These are phyloP conservation scores for Penicillium argentinense DNA, from an alignment of 495 filamentous ascomycete species.

Conservation along the genomic window DNA sequence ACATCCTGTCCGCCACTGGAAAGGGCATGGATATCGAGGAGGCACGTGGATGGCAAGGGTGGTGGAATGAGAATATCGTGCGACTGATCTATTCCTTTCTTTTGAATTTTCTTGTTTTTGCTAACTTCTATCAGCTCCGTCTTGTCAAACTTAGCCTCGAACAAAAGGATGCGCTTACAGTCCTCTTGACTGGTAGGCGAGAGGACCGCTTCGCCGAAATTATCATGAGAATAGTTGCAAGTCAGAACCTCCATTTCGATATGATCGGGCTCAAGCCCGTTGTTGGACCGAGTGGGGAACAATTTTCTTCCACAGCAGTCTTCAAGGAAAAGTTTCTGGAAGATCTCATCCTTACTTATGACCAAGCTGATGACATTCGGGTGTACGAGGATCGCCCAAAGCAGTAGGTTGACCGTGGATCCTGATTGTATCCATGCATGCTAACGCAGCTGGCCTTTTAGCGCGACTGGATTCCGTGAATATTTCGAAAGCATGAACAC, in stretches of 20 bases:
- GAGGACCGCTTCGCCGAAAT: conserved; percentile 74
- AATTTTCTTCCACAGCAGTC: conserved; percentile 72
- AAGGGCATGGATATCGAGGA: conserved; percentile 84
- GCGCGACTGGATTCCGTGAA: conserved; percentile 75
- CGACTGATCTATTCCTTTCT: conserved; percentile 10
- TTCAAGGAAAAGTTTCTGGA: conserved; percentile 86
- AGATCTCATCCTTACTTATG: conserved; percentile 81
- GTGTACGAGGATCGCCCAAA: conserved; percentile 66
- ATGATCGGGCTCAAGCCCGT: conserved; percentile 86
- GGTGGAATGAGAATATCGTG: conserved; percentile 95
- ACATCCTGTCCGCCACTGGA: conserved; percentile 83
- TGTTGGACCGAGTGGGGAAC: conserved; percentile 73
- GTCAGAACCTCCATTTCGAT: conserved; percentile 82
- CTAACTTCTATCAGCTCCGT: conserved; percentile 56
- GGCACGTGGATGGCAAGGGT: conserved; percentile 79
- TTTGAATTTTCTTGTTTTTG: background rate
- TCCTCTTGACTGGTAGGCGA: conserved; percentile 86
- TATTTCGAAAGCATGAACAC: conserved; percentile 76
- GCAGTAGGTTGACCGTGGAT: conserved; percentile 49
- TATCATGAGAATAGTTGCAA: conserved; percentile 78
- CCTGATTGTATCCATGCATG: background rate
- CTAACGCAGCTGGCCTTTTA: conserved; percentile 32
- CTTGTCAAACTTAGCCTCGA: conserved; percentile 79
- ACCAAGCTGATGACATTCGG: conserved; percentile 74
- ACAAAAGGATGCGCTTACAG: conserved; percentile 82